Base-by-base conservation (phyloP, 108 stramenopile genomes). In the Nitzschia putrida region DNA sequence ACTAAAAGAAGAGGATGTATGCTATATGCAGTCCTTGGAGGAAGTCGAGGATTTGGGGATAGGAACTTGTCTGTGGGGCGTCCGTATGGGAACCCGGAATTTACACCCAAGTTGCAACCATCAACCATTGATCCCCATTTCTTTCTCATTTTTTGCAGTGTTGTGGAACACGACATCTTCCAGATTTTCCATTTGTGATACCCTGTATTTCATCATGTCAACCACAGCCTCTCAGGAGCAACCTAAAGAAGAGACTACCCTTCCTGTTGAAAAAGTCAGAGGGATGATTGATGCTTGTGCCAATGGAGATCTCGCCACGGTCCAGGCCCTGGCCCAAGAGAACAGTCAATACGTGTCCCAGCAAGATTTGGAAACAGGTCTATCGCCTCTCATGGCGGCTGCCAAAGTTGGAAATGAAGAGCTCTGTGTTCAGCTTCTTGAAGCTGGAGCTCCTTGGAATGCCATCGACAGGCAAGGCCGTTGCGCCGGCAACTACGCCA, bases 401-500 rank as follows among this genome's bases (percentile, higher is more conserved):
- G 71, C 87, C 14, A 53, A 75, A 50, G 40, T 23, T 2, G 92
- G 92, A 3, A 80, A 93, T 64, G 6, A 78, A 8, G 66, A 64
- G 8, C 60, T 93, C 21, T 81, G 79, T 57, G 63, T 72, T 37
- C 53, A 69, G 6, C 57, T 93, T 7, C 65, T 93, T 49, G 61
- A 76, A 11, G 61, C 41, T 9, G 89, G 89, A 20, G 96, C 96
- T 14, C 96, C 96, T 12, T 97, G 96, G 96, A 97, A 95, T 78
- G 96, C 96, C 16, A 38, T 97, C 0, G 93, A 94, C 72, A 78
- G 91, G 16, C 60, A 75, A 39, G 90, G 92, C 9, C 70, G 78
- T 40, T 95, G 94, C 73, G 96, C 96, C 10, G 96, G 96, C 14
- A 87, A 95, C 70, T 90, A 89, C 71, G 93, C 94, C n/a, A 86